phyloP scores from a whole-genome alignment of 306 rosid species.

The Oxytropis ochrocephala region DNA sequence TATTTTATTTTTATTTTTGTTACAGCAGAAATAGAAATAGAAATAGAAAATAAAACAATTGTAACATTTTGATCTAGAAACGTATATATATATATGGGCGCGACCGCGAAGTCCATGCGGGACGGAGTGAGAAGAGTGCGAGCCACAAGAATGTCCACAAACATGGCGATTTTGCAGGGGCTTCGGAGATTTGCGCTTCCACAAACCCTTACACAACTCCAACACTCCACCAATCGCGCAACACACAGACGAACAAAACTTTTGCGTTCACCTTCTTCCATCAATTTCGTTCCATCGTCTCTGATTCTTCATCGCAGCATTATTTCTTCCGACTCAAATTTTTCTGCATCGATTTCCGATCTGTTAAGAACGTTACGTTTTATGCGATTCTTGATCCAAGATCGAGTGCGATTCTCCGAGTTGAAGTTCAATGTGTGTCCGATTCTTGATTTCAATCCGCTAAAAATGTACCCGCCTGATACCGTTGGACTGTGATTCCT shows the following conservation, averaged over 20 bases:
- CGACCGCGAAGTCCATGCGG: slow-evolving; percentile 10
- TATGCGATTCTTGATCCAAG: neutral
- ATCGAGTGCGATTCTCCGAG: neutral
- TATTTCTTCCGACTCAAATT: neutral
- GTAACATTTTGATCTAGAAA: too few species aligned
- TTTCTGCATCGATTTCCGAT: neutral
- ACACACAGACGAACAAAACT: slow-evolving; percentile 3
- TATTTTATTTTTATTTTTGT: too few species aligned
- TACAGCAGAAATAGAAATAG: too few species aligned
- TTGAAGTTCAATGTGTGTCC: neutral
- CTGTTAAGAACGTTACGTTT: neutral
- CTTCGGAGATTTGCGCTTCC: slow-evolving; percentile 27
- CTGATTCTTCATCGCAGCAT: neutral
- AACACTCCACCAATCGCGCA: slow-evolving; percentile 10
- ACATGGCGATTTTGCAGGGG: slow-evolving; percentile 62
- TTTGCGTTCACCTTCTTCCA: neutral
- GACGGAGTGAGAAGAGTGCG: slow-evolving; percentile 29
- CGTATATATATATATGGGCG: neutral
- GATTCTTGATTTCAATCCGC: neutral
- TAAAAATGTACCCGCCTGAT: neutral
- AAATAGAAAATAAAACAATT: too few species aligned
- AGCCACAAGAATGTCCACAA: slow-evolving; percentile 48
- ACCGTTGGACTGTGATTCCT: neutral
- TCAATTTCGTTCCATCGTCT: neutral
- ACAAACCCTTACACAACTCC: slow-evolving; percentile 15